Evolutionary conservation across 208 protist genomes (phyloP).

Genomic region (Wallacemonas sp.): DNA sequence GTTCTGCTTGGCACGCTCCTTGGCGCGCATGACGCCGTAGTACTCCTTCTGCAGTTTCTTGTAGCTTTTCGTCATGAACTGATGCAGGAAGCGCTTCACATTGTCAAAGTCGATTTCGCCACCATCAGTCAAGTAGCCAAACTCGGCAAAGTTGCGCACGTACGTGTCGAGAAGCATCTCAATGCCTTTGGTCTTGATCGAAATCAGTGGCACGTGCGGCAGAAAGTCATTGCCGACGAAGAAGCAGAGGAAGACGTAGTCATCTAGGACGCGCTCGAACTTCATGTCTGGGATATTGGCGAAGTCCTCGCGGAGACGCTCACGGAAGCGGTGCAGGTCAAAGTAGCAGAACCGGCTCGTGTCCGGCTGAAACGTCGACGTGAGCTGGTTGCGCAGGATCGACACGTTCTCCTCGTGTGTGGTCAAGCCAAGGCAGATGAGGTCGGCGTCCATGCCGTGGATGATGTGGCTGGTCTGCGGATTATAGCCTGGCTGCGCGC

Average conservation of each 20-base stretch:
- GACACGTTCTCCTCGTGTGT: slow-evolving; percentile 98
- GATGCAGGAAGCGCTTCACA: slow-evolving; percentile 62
- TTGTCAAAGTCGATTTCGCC: slow-evolving; percentile 82
- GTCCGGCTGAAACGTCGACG: slow-evolving; percentile 79
- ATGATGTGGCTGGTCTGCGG: slow-evolving; percentile 97
- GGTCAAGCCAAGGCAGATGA: slow-evolving; percentile 98
- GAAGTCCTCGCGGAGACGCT: slow-evolving; percentile 83
- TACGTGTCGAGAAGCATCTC: slow-evolving; percentile 94
- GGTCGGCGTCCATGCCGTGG: slow-evolving; percentile 99
- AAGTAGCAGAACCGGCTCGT: slow-evolving; percentile 89
- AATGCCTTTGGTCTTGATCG: slow-evolving; percentile 97
- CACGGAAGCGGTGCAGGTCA: slow-evolving; percentile 73
- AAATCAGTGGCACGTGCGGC: slow-evolving; percentile 97
- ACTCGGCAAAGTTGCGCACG: slow-evolving; percentile 60
- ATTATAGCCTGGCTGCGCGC: slow-evolving; percentile 94
- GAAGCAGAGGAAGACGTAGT: slow-evolving; percentile 99
- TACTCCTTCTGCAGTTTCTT: slow-evolving; percentile 67
- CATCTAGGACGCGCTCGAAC: slow-evolving; percentile 98
- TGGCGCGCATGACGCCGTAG: slow-evolving; percentile 48
- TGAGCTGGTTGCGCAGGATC: slow-evolving; percentile 98
- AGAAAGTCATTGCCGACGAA: slow-evolving; percentile 99
- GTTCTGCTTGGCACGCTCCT: slow-evolving; percentile 68
- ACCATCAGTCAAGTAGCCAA: slow-evolving; percentile 83
- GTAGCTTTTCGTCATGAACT: slow-evolving; percentile 58
- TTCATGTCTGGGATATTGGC: slow-evolving; percentile 71